Conservation (phyloP, 345 rosid genomes). For the Euphorbia tirucalli region DNA sequence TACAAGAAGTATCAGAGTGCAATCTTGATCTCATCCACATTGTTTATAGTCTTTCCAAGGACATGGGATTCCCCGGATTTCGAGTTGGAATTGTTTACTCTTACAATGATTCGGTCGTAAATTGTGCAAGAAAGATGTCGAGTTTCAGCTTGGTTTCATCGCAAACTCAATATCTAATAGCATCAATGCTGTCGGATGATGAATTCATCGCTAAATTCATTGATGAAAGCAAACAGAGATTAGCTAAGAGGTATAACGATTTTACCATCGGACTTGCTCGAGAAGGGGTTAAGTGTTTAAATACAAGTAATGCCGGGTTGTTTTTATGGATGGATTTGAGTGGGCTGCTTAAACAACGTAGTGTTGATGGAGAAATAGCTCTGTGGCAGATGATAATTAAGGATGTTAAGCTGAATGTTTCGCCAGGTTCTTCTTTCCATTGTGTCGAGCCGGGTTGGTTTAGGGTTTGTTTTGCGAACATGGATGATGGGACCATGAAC, state of each 20-base stretch:
- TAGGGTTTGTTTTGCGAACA: slow-evolving; percentile 89
- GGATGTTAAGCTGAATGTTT: slow-evolving; percentile 83
- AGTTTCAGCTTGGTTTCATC: slow-evolving; percentile 89
- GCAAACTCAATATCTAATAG: slow-evolving; percentile 73
- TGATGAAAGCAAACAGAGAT: slow-evolving; percentile 44
- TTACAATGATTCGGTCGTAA: slow-evolving; percentile 70
- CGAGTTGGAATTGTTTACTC: slow-evolving; percentile 86
- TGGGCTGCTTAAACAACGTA: slow-evolving; percentile 50
- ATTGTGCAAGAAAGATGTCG: slow-evolving; percentile 78
- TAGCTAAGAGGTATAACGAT: slow-evolving; percentile 45
- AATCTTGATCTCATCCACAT: slow-evolving; percentile 66
- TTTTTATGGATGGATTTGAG: slow-evolving; percentile 85
- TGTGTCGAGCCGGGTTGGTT: slow-evolving; percentile 89
- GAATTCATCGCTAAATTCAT: slow-evolving; percentile 56
- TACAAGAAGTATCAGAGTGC: slow-evolving; percentile 46
- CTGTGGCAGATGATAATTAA: slow-evolving; percentile 71
- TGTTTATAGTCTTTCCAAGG: slow-evolving; percentile 88
- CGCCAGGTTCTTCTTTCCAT: slow-evolving; percentile 84
- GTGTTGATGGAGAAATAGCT: slow-evolving; percentile 48
- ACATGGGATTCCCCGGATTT: slow-evolving; percentile 90
- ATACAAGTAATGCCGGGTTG: slow-evolving; percentile 61
- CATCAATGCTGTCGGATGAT: slow-evolving; percentile 72
- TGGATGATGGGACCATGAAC: slow-evolving; percentile 74
- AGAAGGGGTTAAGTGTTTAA: slow-evolving; percentile 60
- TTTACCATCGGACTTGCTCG: slow-evolving; percentile 54